Evolutionary conservation across 1,284 basidiomycete species (phyloP), one percentile per base, ranked within the genome.

Genomic region (Cutaneotrichosporon daszewskae): DNA sequence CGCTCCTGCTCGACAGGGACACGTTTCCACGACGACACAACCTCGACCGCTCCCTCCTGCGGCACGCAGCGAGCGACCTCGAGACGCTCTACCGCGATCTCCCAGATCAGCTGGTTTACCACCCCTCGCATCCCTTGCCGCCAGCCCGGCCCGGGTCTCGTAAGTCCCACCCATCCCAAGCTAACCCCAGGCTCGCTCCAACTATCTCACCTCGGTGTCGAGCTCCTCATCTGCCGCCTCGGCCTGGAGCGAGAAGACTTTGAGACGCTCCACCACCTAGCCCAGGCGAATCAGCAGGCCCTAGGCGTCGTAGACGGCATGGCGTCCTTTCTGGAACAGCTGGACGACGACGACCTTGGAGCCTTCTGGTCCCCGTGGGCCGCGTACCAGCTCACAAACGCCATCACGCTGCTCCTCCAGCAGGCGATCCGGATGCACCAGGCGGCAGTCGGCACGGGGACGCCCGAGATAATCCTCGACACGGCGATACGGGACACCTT

Each of bases 231-330:
- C 38, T 47, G 47, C 35, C 51, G 51, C 5, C 36, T 53, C 4
- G 51, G 51, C 2, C 44, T 49, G 1, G 51, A 49, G 23, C 44
- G 45, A 19, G 51, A 49, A n/a, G 47, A 53, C 32, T 47, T 49
- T 33, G 16, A 31, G 7, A 36, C 40, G 2, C 32, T 39, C 3
- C 16, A 34, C 11, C 42, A 47, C 19, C 25, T 49, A 8, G 17
- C 40, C 20, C 35, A 34, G 17, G 39, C 38, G 13, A 44, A 33
- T 18, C 18, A 32, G 32, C 34, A 37, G 24, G 43, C 41, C 2
- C 32, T 49, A 24, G 17, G n/a, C 17, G 35, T 47, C 17, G 34
- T 53, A 6, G 51, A 40, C 2, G 14, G 22, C 20, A 27, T 53
- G 18, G 42, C 40, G 10, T 18, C 25, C 14, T 45, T 49, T 20